A percentile compares a stretch with the other conserved stretches of the same genome.
Evolutionary conservation across 768 basidiomycete species (phyloP).

Genomic region (Tulasnella sp.): DNA sequence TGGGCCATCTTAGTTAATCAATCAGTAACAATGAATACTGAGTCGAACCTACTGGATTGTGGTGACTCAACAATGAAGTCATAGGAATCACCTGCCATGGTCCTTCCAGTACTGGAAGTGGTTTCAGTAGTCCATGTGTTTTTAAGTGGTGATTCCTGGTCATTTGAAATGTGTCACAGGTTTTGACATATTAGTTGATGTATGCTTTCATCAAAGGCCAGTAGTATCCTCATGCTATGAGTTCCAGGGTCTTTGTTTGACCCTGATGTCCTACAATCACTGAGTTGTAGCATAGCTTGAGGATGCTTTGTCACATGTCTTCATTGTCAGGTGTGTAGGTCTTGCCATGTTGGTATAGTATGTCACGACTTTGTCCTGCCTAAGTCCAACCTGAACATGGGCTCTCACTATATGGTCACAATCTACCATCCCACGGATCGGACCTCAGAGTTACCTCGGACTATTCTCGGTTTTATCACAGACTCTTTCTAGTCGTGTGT

Average conservation of each 20-base stretch:
- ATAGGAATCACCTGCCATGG: constrained; percentile 20
- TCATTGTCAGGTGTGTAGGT: neutral
- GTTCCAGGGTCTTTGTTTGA: constrained; percentile 16
- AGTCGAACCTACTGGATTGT: neutral
- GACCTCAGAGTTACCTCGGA: too few relatives aligned
- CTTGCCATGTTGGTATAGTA: neutral
- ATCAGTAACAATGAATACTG: neutral
- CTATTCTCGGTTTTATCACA: too few relatives aligned
- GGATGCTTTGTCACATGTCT: neutral
- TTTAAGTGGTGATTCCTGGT: constrained; percentile 17
- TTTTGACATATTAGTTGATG: constrained; percentile 20
- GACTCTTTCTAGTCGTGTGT: too few relatives aligned
- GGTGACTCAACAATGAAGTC: neutral
- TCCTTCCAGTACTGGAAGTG: constrained; percentile 4
- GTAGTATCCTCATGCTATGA: constrained; percentile 18
- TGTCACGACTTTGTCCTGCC: neutral
- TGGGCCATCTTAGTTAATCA: neutral
- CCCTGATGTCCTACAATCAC: constrained; percentile 11
- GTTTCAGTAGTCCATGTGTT: constrained; percentile 18
- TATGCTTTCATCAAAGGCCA: constrained; percentile 19
- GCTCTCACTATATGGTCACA: neutral
- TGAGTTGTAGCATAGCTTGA: neutral
- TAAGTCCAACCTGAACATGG: too few relatives aligned
- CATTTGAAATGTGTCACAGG: constrained; percentile 21
- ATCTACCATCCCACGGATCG: too few relatives aligned